phyloP scores from a whole-genome alignment of 2,329 filamentous ascomycete species.

The Pseudocercospora macadamiae region DNA sequence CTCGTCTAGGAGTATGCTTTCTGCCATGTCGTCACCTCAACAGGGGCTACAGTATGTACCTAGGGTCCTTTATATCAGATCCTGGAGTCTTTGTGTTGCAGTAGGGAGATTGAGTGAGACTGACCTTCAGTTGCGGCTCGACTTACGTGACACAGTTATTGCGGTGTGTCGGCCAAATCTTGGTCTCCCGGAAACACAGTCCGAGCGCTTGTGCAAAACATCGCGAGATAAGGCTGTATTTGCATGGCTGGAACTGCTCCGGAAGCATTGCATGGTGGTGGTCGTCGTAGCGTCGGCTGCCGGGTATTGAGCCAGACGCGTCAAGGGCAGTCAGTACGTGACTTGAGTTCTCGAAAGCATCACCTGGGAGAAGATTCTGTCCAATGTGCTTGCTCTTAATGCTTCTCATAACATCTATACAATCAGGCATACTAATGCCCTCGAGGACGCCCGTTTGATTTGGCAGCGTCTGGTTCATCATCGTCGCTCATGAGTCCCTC shows the following conservation, averaged over 20 bases:
- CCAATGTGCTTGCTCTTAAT: neutral
- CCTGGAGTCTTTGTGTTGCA: neutral
- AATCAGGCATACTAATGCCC: neutral
- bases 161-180: neutral
- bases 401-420: neutral
- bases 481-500: conserved; percentile 89
- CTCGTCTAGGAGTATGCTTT: neutral
- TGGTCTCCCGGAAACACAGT: neutral
- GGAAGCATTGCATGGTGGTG: neutral
- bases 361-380: neutral
- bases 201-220: conserved; percentile 2
- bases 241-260: neutral
- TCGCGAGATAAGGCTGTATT: neutral
- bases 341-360: too few relatives aligned
- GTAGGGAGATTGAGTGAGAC: neutral
- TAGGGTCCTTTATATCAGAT: neutral
- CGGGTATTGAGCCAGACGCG: too few relatives aligned
- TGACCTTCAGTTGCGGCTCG: neutral
- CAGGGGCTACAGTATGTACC: neutral
- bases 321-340: too few relatives aligned
- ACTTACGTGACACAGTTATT: neutral
- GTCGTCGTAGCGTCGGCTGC: too few relatives aligned
- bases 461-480: conserved; percentile 8
- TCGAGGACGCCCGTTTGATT: conserved; percentile 20
- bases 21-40: neutral